These are phyloP conservation scores for Dendrothele bispora DNA, from an alignment of 768 basidiomycete genomes.

Conservation along the genomic window DNA sequence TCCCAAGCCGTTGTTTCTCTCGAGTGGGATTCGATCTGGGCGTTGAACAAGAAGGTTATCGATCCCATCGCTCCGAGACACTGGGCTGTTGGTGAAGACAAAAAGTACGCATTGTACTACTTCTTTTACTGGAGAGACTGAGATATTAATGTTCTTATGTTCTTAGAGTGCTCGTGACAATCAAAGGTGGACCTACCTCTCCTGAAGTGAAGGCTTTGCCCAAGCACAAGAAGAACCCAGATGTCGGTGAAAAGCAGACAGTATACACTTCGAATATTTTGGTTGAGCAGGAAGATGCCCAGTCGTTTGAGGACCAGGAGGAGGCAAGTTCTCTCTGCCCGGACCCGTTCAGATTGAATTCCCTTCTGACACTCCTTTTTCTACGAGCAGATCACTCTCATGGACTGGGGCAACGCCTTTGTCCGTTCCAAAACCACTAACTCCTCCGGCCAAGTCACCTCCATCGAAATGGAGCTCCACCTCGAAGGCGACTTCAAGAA, in stretches of 20 bases:
- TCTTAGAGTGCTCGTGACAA: slow-evolving; percentile 77
- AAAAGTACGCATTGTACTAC: slow-evolving; percentile 45
- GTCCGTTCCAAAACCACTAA: slow-evolving; percentile 72
- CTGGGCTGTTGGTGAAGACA: slow-evolving; percentile 81
- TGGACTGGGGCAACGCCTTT: slow-evolving; percentile 99
- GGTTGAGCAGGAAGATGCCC: slow-evolving; percentile 92
- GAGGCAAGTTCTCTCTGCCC: slow-evolving; percentile 55
- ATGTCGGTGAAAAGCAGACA: slow-evolving; percentile 88
- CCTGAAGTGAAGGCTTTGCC: slow-evolving; percentile 72
- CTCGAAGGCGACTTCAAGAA: slow-evolving; percentile 98
- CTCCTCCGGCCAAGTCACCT: slow-evolving; percentile 56
- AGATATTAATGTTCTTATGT: not conserved
- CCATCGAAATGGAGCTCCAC: slow-evolving; percentile 81
- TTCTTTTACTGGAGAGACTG: not conserved
- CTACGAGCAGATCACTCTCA: slow-evolving; percentile 94
- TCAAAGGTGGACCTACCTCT: slow-evolving; percentile 63
- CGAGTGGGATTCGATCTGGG: slow-evolving; percentile 99
- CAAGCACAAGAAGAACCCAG: slow-evolving; percentile 96
- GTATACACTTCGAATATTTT: slow-evolving; percentile 77
- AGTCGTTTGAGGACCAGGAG: slow-evolving; percentile 87
- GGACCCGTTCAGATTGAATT: too few species aligned
- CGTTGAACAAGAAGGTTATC: slow-evolving; percentile 94
- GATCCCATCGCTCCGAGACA: slow-evolving; percentile 92
- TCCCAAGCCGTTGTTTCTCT: slow-evolving; percentile 91
- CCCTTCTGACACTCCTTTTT: not conserved